Evolutionary conservation across 78 protist species (phyloP), one percentile per base, ranked within the genome.

Genomic region (Mantamonas sphyraenae): DNA sequence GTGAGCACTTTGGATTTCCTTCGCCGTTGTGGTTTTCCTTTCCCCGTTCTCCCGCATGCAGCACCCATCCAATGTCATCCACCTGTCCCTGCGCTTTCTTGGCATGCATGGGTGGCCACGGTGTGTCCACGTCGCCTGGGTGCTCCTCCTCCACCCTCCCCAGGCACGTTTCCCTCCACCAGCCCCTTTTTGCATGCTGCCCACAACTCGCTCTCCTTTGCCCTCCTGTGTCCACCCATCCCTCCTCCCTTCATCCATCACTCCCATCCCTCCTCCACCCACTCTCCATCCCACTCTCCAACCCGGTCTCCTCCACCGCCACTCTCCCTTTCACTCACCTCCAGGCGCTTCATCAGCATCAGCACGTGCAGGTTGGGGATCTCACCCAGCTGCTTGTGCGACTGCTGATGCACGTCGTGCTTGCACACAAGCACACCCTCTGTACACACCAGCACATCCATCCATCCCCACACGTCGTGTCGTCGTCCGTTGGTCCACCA

Each of bases 361-460:
- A 89, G 77, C 45, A 93, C 96, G 55, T 89, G 83, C 24, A 91
- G 79, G 86, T 91, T 91, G 76, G 85, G 59, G 42, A 77, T 86
- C 45, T 51, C 76, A n/a, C n/a, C n/a, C 38, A 73, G 35, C 75
- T 40, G 26, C 60, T 70, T 73, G 84, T 82, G 91, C 73, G 68
- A 45, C 64, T 74, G 77, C 14, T 40, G 62, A 69, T 61, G 26
- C 64, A 69, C 63, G 72, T 91, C 89, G 86, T 91, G 85, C 83
- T 71, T 51, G 77, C 92, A 93, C 62, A 86, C 85, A 22, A 88
- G 28, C n/a, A 93, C 97, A 45, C 97, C 97, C 80, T 93, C 91
- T 85, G 72, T 60, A 31, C 31, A 30, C 5, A 43, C 20, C n/a
- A 19, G 39, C 53, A 47, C 12, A 16, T 16, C 16, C 53, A 47